These are phyloP conservation scores for Penicillium brasilianum DNA, from an alignment of 2,329 filamentous ascomycete species.

Conservation along the genomic window DNA sequence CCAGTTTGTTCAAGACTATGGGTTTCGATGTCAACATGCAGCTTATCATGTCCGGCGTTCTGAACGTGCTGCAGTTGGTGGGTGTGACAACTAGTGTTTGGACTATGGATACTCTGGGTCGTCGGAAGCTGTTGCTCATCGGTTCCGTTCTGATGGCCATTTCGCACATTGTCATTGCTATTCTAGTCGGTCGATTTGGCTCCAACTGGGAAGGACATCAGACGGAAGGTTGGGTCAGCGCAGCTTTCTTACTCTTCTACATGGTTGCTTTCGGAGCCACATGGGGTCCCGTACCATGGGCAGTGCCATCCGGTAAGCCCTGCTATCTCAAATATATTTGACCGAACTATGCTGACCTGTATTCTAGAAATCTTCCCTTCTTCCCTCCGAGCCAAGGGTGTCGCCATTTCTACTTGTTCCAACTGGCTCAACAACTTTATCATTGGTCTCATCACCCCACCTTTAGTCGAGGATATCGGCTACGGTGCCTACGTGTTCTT, in stretches of 20 bases:
- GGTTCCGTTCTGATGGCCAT: slow-evolving; percentile 55
- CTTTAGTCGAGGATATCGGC: slow-evolving; percentile 63
- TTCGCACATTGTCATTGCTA: slow-evolving; percentile 57
- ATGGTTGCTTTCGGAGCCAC: slow-evolving; percentile 66
- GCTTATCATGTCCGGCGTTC: slow-evolving; percentile 59
- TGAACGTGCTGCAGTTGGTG: slow-evolving; percentile 57
- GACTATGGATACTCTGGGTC: slow-evolving; percentile 56
- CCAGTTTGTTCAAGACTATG: slow-evolving; percentile 62
- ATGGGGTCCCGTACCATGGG: slow-evolving; percentile 60
- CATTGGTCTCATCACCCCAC: slow-evolving; percentile 68
- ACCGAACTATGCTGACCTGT: slow-evolving; percentile 21
- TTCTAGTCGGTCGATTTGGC: slow-evolving; percentile 59
- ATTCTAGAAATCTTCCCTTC: slow-evolving; percentile 67
- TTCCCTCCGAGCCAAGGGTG: slow-evolving; percentile 66
- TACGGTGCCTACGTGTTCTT: slow-evolving; percentile 65
- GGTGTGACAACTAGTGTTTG: slow-evolving; percentile 55
- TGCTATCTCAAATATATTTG: too few species aligned
- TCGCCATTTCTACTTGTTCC: slow-evolving; percentile 65
- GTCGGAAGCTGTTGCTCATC: slow-evolving; percentile 52
- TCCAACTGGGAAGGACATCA: slow-evolving; percentile 58
- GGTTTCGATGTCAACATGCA: slow-evolving; percentile 53
- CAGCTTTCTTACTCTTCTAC: slow-evolving; percentile 66
- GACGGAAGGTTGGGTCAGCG: slow-evolving; percentile 60
- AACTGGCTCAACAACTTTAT: slow-evolving; percentile 71
- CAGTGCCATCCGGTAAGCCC: slow-evolving; percentile 44